Conservation (phyloP, 768 basidiomycete genomes). For the Kwoniella mangroviensis region DNA sequence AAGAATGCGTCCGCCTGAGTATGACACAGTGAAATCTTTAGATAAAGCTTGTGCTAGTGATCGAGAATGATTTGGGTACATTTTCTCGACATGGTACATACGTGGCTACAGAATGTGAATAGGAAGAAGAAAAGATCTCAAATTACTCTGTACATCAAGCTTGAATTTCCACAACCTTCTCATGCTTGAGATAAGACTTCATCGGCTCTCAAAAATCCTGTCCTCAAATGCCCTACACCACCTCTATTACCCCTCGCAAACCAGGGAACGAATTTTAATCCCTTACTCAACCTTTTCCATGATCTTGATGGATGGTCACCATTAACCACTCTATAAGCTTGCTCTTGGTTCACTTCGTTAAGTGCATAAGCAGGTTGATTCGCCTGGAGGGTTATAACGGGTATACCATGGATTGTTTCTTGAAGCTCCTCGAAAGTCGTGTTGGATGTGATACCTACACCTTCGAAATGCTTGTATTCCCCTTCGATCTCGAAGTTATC, state of each 20-base stretch:
- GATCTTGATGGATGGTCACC: constrained; percentile 20
- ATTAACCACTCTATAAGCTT: constrained; percentile 14
- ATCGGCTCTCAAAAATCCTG: constrained; percentile 29
- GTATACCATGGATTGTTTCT: constrained; percentile 30
- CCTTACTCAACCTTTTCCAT: constrained; percentile 29
- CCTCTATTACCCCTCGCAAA: constrained; percentile 43
- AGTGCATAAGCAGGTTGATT: not conserved
- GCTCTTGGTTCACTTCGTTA: not conserved
- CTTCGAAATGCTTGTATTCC: constrained; percentile 36
- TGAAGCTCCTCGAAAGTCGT: constrained; percentile 25
- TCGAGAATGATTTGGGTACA: too few species aligned
- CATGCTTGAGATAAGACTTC: not conserved
- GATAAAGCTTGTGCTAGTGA: too few species aligned
- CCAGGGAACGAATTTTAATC: constrained; percentile 37
- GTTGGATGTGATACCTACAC: constrained; percentile 26
- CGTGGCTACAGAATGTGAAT: too few species aligned
- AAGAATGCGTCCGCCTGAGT: too few species aligned
- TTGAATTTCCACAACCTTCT: not conserved
- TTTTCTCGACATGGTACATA: too few species aligned
- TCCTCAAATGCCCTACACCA: constrained; percentile 36
- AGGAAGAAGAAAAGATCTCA: too few species aligned
- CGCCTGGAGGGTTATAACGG: constrained; percentile 17
- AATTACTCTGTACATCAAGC: too few species aligned
- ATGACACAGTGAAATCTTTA: too few species aligned
- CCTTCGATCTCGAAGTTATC: constrained; percentile 36